phyloP scores from a whole-genome alignment of 768 basidiomycete genomes.

The Rhodosporidiobolus sp. region DNA sequence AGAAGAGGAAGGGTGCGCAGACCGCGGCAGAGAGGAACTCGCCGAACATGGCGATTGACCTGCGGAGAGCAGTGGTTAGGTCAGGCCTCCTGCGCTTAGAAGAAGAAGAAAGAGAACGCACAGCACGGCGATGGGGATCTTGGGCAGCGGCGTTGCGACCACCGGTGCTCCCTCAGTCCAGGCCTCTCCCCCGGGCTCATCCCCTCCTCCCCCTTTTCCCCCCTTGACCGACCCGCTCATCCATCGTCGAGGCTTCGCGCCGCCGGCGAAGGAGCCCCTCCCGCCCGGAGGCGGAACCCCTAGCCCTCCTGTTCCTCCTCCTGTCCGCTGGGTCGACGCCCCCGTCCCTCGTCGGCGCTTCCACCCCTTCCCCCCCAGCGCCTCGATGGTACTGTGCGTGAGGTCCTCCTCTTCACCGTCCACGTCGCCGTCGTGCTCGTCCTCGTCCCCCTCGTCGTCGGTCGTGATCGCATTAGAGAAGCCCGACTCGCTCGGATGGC shows the following conservation, averaged over 20 bases:
- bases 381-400: not conserved
- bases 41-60: slow-evolving; percentile 65
- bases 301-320: too few relatives aligned
- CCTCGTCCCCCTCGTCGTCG: slow-evolving; percentile 9
- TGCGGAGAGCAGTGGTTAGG: slow-evolving; percentile 48
- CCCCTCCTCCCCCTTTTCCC: not conserved
- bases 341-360: not conserved
- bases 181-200: not conserved
- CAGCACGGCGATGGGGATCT: slow-evolving; percentile 82
- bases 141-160: slow-evolving; percentile 69
- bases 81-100: too few relatives aligned
- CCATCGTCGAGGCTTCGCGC: not conserved
- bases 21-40: slow-evolving; percentile 88
- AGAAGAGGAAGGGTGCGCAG: slow-evolving; percentile 85
- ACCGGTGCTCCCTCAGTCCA: not conserved
- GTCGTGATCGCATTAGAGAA: slow-evolving; percentile 16
- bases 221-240: not conserved
- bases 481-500: not conserved
- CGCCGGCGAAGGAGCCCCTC: not conserved
- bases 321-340: not conserved
- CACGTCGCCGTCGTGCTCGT: not conserved
- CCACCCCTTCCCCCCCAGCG: not conserved
- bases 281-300: not conserved
- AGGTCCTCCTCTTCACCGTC: not conserved
- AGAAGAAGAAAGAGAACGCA: slow-evolving; percentile 53